A percentile compares a stretch with the other conserved stretches of the same genome.
Conservation (phyloP, 306 rosid genomes). For the Medicago lupulina region DNA sequence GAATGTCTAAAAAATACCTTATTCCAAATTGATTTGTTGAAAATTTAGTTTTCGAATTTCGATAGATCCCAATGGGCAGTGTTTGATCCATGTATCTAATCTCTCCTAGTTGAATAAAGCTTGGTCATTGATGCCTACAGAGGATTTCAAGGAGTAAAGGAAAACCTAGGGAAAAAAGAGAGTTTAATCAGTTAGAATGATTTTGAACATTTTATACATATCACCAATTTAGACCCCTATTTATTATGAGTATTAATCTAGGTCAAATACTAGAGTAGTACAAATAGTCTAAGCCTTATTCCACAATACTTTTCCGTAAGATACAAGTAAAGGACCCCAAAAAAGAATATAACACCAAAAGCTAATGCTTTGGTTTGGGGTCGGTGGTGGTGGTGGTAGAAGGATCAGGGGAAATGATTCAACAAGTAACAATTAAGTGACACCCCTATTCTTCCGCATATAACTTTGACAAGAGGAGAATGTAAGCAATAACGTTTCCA, state of each 20-base stretch:
- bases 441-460: not conserved
- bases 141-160: slow-evolving; percentile 15
- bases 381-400: not conserved
- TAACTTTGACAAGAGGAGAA: not conserved
- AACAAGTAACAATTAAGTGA: not conserved
- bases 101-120: slow-evolving; percentile 2
- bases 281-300: slow-evolving; percentile 8
- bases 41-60: not conserved
- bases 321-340: not conserved
- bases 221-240: slow-evolving; percentile 12
- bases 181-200: not conserved
- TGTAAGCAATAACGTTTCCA: slow-evolving; percentile 3
- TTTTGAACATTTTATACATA: slow-evolving; percentile 8
- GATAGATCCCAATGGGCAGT: not conserved
- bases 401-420: slow-evolving; percentile 24
- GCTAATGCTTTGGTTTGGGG: slow-evolving; percentile 20
- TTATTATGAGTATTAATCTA: slow-evolving; percentile 21
- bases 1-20: slow-evolving; percentile 18
- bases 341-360: slow-evolving; percentile 16
- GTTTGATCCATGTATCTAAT: slow-evolving; percentile 11
- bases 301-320: slow-evolving; percentile 1
- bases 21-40: slow-evolving; percentile 25
- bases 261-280: slow-evolving; percentile 6
- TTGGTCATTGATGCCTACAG: slow-evolving; percentile 2
- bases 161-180: not conserved